phyloP scores from a whole-genome alignment of 805 yeast species.

The Ogataea henricii region DNA sequence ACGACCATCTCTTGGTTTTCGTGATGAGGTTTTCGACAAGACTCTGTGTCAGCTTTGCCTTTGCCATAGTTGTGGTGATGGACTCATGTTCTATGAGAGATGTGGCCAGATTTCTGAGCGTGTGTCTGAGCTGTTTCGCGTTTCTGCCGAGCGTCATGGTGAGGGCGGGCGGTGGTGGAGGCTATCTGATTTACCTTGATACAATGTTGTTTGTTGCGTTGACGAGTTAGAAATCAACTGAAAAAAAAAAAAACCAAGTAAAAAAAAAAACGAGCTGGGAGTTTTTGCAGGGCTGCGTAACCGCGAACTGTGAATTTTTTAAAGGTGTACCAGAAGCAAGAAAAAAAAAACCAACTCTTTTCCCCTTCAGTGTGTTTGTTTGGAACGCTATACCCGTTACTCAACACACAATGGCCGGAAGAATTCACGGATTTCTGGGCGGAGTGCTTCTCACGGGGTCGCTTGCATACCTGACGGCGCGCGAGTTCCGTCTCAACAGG shows the following conservation, averaged over 20 bases:
- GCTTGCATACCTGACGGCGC: slow-evolving; percentile 60
- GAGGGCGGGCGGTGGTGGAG: too few relatives aligned
- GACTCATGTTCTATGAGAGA: slow-evolving; percentile 71
- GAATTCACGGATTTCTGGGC: slow-evolving; percentile 56
- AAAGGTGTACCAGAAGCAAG: not conserved
- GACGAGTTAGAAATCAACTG: not conserved
- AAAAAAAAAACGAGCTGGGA: not conserved
- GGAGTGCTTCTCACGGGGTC: slow-evolving; percentile 67
- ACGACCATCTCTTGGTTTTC: slow-evolving; percentile 45
- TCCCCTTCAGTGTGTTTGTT: not conserved
- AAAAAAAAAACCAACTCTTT: too few relatives aligned
- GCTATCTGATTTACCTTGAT: too few relatives aligned
- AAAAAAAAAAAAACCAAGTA: not conserved
- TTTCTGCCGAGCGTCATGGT: slow-evolving; percentile 43
- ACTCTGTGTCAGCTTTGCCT: slow-evolving; percentile 69
- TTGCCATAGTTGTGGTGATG: slow-evolving; percentile 71
- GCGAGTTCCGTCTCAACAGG: slow-evolving; percentile 53
- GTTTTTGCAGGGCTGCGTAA: slow-evolving; percentile 4
- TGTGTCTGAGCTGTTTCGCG: slow-evolving; percentile 53
- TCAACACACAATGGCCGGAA: slow-evolving; percentile 39
- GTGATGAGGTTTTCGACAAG: slow-evolving; percentile 65
- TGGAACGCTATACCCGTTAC: not conserved
- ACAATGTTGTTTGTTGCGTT: not conserved
- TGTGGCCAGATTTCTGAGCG: slow-evolving; percentile 65
- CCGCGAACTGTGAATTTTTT: not conserved